phyloP scores from a whole-genome alignment of 805 yeast species.

The Brettanomyces naardenensis region DNA sequence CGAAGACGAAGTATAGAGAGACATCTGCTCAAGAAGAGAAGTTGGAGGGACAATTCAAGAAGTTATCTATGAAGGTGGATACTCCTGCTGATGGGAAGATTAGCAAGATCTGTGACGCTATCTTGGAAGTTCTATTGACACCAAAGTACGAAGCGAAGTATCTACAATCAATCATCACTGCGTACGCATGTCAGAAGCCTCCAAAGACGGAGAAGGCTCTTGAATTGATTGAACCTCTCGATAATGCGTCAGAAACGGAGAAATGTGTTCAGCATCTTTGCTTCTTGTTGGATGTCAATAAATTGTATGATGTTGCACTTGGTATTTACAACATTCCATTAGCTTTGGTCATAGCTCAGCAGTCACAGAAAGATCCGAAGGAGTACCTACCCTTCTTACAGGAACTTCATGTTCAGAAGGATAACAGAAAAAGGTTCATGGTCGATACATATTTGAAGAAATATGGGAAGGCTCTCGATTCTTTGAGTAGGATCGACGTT shows the following conservation, averaged over 20 bases:
- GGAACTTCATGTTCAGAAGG: slow-evolving; percentile 59
- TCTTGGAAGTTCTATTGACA: slow-evolving; percentile 47
- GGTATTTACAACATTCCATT: slow-evolving; percentile 77
- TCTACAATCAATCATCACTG: slow-evolving; percentile 76
- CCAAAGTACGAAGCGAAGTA: slow-evolving; percentile 49
- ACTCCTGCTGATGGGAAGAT: slow-evolving; percentile 36
- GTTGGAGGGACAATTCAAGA: slow-evolving; percentile 4
- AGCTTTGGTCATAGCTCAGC: slow-evolving; percentile 83
- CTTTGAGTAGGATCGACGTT: slow-evolving; percentile 41
- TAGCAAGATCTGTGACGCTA: slow-evolving; percentile 67
- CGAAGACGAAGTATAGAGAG: slow-evolving; percentile 73
- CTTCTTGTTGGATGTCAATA: slow-evolving; percentile 83
- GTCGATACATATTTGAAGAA: slow-evolving; percentile 75
- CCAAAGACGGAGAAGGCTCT: slow-evolving; percentile 77
- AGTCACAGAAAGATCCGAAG: slow-evolving; percentile 95
- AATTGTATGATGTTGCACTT: slow-evolving; percentile 70
- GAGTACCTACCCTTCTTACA: slow-evolving; percentile 93
- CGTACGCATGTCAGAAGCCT: slow-evolving; percentile 87
- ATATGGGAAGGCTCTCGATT: slow-evolving; percentile 57
- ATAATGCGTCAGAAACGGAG: slow-evolving; percentile 39
- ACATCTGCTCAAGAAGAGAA: slow-evolving; percentile 31
- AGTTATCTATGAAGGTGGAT: background rate
- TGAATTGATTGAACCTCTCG: slow-evolving; percentile 45
- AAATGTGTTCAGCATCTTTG: slow-evolving; percentile 75
- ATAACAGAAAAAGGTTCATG: slow-evolving; percentile 58